phyloP scores from a whole-genome alignment of 2,329 filamentous ascomycete species.

The Periglandula ipomoeae region DNA sequence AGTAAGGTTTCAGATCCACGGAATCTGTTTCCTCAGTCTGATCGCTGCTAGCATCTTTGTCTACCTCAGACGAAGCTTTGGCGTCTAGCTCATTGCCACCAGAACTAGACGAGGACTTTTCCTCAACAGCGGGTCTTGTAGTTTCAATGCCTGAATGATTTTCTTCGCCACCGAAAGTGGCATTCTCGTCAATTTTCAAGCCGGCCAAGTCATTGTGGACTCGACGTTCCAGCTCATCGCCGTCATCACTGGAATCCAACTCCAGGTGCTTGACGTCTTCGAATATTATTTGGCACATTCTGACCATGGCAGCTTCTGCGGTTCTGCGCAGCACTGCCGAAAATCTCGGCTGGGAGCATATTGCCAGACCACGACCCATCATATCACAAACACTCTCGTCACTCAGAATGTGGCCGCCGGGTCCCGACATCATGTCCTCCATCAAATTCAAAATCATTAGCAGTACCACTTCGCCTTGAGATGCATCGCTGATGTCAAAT shows the following conservation, averaged over 20 bases:
- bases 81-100: constrained; percentile 5
- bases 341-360: constrained; percentile 88
- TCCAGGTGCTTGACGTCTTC: constrained; percentile 83
- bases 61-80: background rate
- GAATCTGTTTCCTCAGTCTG: constrained; percentile 34
- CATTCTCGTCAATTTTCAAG: constrained; percentile 67
- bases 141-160: constrained; percentile 5
- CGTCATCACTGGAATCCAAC: constrained; percentile 59
- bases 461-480: constrained; percentile 90
- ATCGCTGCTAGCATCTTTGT: constrained; percentile 16
- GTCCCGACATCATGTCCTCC: constrained; percentile 95
- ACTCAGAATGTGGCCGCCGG: constrained; percentile 85
- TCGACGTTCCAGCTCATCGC: constrained; percentile 56
- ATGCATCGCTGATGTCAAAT: constrained; percentile 91
- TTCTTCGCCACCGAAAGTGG: constrained; percentile 7
- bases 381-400: constrained; percentile 98
- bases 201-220: constrained; percentile 61
- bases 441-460: constrained; percentile 92
- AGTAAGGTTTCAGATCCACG: constrained; percentile 73
- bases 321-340: constrained; percentile 85
- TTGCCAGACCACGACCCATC: constrained; percentile 96
- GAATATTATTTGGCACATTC: constrained; percentile 99
- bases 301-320: constrained; percentile 94
- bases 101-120: background rate
- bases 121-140: background rate